Base-by-base conservation (phyloP, 371 early-diverging fungal genomes). In the Actinomucor elegans region DNA sequence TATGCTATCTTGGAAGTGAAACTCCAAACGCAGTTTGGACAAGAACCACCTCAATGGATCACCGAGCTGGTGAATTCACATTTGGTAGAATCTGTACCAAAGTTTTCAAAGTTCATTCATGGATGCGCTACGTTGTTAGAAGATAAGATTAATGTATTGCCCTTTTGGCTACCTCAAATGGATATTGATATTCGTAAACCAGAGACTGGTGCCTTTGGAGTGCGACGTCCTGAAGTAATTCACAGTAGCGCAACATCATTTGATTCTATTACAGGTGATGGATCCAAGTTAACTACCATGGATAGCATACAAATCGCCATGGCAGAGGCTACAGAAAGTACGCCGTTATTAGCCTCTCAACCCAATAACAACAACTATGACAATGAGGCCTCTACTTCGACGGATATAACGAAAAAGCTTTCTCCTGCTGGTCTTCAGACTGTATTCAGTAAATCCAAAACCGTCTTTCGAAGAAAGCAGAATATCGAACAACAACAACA, bases 141-240 rank as follows among this genome's bases (percentile, higher is more conserved):
- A 59, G 84, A 88, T 52, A 81, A 86, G 42, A 92, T 99, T 34
- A 82, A 87, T 40, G 83, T 94, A 21, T 80, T 99, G 48, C 99
- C 99, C 6, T 98, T 97, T 75, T 99, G 99, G 99, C 71, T 90
- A 34, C 93, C 94, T 20, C 99, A 98, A 68, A 97, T 99, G 94
- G 90, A 91, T 54, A 84, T 86, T 31, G 98, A 98, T 71, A 96
- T 96, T 53, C 90, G 93, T 57, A 93, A 88, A 51, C 81, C 79
- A 14, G 73, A 71, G 12, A 55, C 58, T 23, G 67, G 49, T 15
- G 59, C 62, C 1, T 69, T 67, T 69, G 75, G 68, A 35, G 53
- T 79, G 0, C 57, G 48, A 31, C 62, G 79, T 20, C 79, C 73
- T 3, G 61, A 65, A 2, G 64, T 43, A 7, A 52, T 54, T 1